phyloP scores from a whole-genome alignment of 768 basidiomycete species.

The Lepiota venenata region DNA sequence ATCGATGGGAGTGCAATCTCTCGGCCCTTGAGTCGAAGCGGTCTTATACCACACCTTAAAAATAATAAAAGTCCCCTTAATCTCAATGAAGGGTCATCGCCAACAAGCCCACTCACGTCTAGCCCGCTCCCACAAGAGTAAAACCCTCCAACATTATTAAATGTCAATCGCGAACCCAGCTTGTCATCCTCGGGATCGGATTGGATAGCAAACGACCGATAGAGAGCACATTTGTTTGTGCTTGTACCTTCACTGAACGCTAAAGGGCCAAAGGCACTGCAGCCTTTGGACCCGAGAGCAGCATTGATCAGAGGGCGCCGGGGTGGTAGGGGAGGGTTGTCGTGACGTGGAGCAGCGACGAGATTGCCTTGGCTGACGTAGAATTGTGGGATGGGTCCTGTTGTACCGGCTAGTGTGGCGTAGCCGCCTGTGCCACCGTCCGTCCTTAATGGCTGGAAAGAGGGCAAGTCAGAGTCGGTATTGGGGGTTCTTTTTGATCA shows the following conservation, averaged over 20 bases:
- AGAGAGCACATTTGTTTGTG: slow-evolving; percentile 30
- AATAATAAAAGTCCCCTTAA: not conserved
- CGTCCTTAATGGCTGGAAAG: slow-evolving; percentile 25
- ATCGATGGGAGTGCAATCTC: slow-evolving; percentile 16
- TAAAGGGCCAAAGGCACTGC: slow-evolving; percentile 24
- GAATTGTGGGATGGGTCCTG: slow-evolving; percentile 24
- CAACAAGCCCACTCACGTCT: slow-evolving; percentile 21
- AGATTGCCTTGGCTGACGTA: slow-evolving; percentile 29
- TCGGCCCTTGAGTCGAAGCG: slow-evolving; percentile 15
- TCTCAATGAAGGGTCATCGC: not conserved
- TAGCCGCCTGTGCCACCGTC: slow-evolving; percentile 19
- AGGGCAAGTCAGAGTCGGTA: too few relatives aligned
- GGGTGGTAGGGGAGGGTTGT: slow-evolving; percentile 12
- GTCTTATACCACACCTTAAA: slow-evolving; percentile 23
- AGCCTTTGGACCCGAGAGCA: slow-evolving; percentile 18
- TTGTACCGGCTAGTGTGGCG: slow-evolving; percentile 24
- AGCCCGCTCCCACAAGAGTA: slow-evolving; percentile 23
- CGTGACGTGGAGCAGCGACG: slow-evolving; percentile 15
- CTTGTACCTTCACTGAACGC: slow-evolving; percentile 22
- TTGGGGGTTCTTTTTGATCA: too few relatives aligned
- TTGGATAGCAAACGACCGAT: slow-evolving; percentile 23
- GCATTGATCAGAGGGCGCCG: slow-evolving; percentile 18
- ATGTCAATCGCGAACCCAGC: slow-evolving; percentile 24
- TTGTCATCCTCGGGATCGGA: slow-evolving; percentile 26
- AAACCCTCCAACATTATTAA: slow-evolving; percentile 26